Conservation (phyloP, 177 flowering plant species). For the Vitis hybrid region DNA sequence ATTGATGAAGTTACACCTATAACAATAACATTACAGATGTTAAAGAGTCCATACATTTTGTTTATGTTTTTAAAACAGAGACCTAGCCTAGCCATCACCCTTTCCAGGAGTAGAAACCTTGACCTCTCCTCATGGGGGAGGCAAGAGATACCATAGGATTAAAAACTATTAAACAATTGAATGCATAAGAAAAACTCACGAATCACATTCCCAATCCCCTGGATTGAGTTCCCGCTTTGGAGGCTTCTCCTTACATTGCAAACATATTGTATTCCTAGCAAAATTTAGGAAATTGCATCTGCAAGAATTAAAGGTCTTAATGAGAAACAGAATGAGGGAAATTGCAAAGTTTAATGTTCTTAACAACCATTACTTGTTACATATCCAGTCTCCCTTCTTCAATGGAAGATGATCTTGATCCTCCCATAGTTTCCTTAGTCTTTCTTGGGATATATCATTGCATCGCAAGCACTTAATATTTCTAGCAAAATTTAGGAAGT, state of each 20-base stretch:
- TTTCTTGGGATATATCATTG: slow-evolving; percentile 50
- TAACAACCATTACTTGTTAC: slow-evolving; percentile 54
- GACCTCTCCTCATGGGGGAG: too few relatives aligned
- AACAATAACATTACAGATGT: neutral
- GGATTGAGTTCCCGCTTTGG: slow-evolving; percentile 66
- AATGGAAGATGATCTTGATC: slow-evolving; percentile 69
- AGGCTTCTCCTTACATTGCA: slow-evolving; percentile 79
- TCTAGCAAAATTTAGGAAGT: slow-evolving; percentile 77
- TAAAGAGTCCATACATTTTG: neutral
- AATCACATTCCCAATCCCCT: slow-evolving; percentile 95
- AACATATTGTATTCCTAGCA: slow-evolving; percentile 82
- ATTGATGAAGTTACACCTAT: slow-evolving; percentile 84
- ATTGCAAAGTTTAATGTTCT: neutral
- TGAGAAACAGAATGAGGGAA: slow-evolving; percentile 6
- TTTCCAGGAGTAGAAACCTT: too few relatives aligned
- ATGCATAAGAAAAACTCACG: slow-evolving; percentile 53
- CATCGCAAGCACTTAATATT: slow-evolving; percentile 82
- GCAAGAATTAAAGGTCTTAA: slow-evolving; percentile 16
- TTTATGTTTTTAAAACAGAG: neutral
- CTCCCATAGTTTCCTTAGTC: slow-evolving; percentile 43
- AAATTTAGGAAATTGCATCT: slow-evolving; percentile 92
- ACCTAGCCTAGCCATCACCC: neutral
- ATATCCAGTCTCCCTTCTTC: slow-evolving; percentile 96
- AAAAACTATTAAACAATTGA: neutral
- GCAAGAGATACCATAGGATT: neutral